Evolutionary conservation across 2,329 filamentous ascomycete species (phyloP).

Genomic region (Fusarium keratoplasticum): DNA sequence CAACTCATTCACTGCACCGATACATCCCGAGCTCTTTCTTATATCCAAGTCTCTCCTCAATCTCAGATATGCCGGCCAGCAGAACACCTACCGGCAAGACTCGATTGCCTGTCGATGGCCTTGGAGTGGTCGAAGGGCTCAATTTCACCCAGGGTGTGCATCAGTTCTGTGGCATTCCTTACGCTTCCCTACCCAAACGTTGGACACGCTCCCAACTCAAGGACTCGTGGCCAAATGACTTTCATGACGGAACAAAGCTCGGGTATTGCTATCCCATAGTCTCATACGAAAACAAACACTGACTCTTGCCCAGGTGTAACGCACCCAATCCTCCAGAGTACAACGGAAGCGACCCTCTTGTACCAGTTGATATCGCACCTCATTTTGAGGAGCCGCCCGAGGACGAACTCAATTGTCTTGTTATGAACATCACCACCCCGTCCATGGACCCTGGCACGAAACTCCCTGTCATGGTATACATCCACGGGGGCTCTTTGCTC

Average conservation of each 20-base stretch:
- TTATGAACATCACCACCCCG: slow-evolving; percentile 24
- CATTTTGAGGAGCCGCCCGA: slow-evolving; percentile 23
- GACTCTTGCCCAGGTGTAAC: background rate
- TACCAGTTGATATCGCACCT: background rate
- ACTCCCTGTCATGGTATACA: slow-evolving; percentile 25
- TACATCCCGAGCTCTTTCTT: too few relatives aligned
- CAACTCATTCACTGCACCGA: background rate
- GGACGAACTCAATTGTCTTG: slow-evolving; percentile 27
- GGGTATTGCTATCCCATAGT: slow-evolving; percentile 10
- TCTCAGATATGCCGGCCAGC: background rate
- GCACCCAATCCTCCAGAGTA: slow-evolving; percentile 32
- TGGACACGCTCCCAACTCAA: slow-evolving; percentile 27
- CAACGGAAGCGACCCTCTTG: background rate
- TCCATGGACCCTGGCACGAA: background rate
- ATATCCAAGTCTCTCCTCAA: background rate
- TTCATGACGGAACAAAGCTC: slow-evolving; percentile 23
- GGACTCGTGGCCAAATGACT: slow-evolving; percentile 3
- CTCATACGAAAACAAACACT: background rate
- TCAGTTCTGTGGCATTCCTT: slow-evolving; percentile 31
- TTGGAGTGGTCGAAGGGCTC: slow-evolving; percentile 6
- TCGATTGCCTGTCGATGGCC: background rate
- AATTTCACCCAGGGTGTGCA: slow-evolving; percentile 11
- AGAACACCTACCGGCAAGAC: background rate
- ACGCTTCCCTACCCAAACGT: slow-evolving; percentile 21
- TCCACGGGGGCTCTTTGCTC: slow-evolving; percentile 28